A percentile compares a stretch with the other conserved stretches of the same genome.
Conservation (phyloP, 2,329 filamentous ascomycete genomes). For the Colletotrichum eleusines region DNA sequence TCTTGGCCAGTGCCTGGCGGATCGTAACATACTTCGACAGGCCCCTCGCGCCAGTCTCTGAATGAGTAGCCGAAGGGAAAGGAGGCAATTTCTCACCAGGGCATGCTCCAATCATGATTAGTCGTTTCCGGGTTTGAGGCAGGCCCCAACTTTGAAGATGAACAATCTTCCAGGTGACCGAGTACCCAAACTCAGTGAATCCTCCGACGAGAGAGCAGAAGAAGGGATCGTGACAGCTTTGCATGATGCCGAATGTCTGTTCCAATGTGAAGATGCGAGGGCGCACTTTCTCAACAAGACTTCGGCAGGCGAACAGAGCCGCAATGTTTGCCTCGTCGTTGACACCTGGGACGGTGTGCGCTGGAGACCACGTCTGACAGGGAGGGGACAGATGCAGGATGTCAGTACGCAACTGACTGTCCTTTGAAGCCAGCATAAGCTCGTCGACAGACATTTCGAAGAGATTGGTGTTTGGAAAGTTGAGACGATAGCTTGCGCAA, state of each 20-base stretch:
- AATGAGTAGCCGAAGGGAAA: conserved; percentile 74
- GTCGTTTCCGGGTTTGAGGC: conserved; percentile 61
- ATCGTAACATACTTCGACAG: conserved; percentile 59
- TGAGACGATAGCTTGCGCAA: conserved; percentile 67
- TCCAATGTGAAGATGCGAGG: conserved; percentile 83
- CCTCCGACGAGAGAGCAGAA: conserved; percentile 72
- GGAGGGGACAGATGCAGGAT: conserved; percentile 82
- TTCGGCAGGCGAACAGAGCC: conserved; percentile 64
- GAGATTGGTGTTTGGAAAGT: conserved; percentile 67
- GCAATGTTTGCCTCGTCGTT: conserved; percentile 78
- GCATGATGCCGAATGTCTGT: conserved; percentile 78
- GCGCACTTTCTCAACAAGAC: conserved; percentile 67
- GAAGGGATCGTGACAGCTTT: conserved; percentile 61
- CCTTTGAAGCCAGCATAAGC: conserved; percentile 57
- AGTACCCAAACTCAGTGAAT: conserved; percentile 75
- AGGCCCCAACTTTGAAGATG: conserved; percentile 63
- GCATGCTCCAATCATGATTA: conserved; percentile 70
- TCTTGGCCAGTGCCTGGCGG: conserved; percentile 53
- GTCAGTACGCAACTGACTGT: conserved; percentile 64
- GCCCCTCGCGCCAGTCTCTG: conserved; percentile 49
- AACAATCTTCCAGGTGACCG: conserved; percentile 75
- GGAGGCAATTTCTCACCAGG: conserved; percentile 78
- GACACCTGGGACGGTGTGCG: conserved; percentile 70
- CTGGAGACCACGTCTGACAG: conserved; percentile 81
- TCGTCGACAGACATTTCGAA: conserved; percentile 61